Evolutionary conservation across 2,329 filamentous ascomycete species (phyloP).

Genomic region (Aspergillus arachidicola): DNA sequence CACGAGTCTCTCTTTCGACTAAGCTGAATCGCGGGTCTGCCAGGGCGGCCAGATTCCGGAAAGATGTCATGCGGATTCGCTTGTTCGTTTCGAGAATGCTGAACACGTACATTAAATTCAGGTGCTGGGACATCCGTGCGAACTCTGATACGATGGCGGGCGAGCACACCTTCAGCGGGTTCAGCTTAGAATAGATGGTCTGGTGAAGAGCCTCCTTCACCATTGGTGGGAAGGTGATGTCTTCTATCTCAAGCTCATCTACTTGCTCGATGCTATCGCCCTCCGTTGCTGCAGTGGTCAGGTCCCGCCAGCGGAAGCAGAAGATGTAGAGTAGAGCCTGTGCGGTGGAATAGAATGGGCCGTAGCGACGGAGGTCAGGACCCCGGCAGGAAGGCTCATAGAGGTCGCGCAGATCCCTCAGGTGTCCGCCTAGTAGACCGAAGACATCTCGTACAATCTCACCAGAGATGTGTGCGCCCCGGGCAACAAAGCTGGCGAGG

Average conservation of each 20-base stretch:
- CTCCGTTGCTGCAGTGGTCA: conserved; percentile 63
- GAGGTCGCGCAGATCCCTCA: conserved; percentile 72
- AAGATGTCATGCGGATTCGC: conserved; percentile 76
- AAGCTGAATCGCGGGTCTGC: conserved; percentile 43
- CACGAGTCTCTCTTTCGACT: conserved; percentile 57
- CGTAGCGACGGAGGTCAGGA: conserved; percentile 81
- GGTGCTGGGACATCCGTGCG: conserved; percentile 80
- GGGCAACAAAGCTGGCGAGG: conserved; percentile 89
- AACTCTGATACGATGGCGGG: conserved; percentile 90
- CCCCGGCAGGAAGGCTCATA: conserved; percentile 77
- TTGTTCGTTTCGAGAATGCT: conserved; percentile 90
- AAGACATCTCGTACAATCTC: conserved; percentile 82
- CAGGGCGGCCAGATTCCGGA: conserved; percentile 47
- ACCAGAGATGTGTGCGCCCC: conserved; percentile 78
- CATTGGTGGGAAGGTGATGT: conserved; percentile 75
- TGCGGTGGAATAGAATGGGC: conserved; percentile 82
- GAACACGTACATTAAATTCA: conserved; percentile 87
- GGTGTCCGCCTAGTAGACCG: conserved; percentile 72
- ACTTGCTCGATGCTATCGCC: conserved; percentile 57
- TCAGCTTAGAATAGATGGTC: conserved; percentile 85
- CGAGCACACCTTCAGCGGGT: conserved; percentile 93
- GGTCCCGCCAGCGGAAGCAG: conserved; percentile 95
- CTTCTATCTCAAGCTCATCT: conserved; percentile 63
- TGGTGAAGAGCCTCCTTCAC: conserved; percentile 73
- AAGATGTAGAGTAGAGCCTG: conserved; percentile 93